Base-by-base conservation (phyloP, 2,329 filamentous ascomycete genomes). In the Clarireedia homoeocarpa region DNA sequence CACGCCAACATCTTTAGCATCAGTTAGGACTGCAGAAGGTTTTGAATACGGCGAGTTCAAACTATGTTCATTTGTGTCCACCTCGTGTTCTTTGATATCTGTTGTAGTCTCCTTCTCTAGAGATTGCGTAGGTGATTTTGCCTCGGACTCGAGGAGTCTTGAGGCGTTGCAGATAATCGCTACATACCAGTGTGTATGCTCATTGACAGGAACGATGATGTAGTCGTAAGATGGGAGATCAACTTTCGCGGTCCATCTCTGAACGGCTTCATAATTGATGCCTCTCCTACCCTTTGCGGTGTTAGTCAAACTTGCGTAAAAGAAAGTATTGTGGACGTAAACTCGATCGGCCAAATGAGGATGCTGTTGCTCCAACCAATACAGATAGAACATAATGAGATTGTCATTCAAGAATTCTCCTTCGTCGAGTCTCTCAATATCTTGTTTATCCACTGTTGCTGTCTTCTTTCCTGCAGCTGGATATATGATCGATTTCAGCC, bases 321-420 rank as follows among this genome's bases (percentile, higher is more conserved):
- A 96, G 71, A 90, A 96, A 0, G 89, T 94, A 69, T 91, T 97
- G 75, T 95, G 92, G 63, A 96, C 88, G 69, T 95, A 89, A 3
- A 95, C 83, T 51, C 83, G 82, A 58, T 82, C 75, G 0, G 83
- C 73, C 4, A 84, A 63, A 47, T 82, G 74, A 0, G 81, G 77
- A 2, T 77, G 75, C 10, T 77, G 73, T 40, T 74, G 71, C 66
- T 91, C 84, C 5, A 92, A 74, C 63, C 84, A 88, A 30, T 86
- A 84, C 55, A 96, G 76, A 67, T 95, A 96, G 68, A 96, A 96
- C 51, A 82, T 84, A 62, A 99, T 88, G 27, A 99, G 74, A 66
- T 90, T 96, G 73, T 99, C 94, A 67, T 99, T 99, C 45, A 99
- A 73, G 58, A 88, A 95, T 63, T 96, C 82, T 12, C 85, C 88